Evolutionary conservation across 1,284 basidiomycete species (phyloP), one percentile per base, ranked within the genome.

Genomic region (Agaricales sp.): DNA sequence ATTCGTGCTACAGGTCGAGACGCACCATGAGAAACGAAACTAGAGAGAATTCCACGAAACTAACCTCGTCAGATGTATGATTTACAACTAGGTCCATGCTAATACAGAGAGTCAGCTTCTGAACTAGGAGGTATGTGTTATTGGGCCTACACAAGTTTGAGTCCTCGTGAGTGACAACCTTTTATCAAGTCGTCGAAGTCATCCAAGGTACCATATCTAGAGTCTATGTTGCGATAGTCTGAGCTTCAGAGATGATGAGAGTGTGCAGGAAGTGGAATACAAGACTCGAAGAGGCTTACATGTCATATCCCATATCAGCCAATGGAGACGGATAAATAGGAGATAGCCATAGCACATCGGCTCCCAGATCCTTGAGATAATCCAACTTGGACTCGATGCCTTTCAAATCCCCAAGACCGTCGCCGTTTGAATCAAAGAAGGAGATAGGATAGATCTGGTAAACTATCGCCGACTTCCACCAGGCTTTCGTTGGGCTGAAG

Each of bases 51-150:
- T 16, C 14, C 14, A 20, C 21, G 21, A 23, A 39, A 47, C 59
- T 43, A 47, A 76, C 78, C 68, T 85, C 75, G 63, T 86, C 80
- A 2, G 82, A 87, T 3, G 78, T 80, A 63, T 89, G 87, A 62
- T 89, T 90, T n/a, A 84, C 79, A 23, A 89, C 87, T 2, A 90
- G 75, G 61, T 89, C 85, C 71, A 88, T 83, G 61, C 79, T 80
- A 56, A 38, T 44, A 38, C 46, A 38, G 21, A 11, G 8, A 43
- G 39, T 46, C 51, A 43, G 49, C 35, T 43, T 20, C 21, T 38
- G n/a, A 53, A 41, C 25, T 45, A 18, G 49, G 48, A 25, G 39
- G 8, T 41, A 45, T 47, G 24, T 19, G 47, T 12, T 13, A 38
- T 48, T 26, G n/a, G 19, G 65, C 73, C 46, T 54, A 82, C 72